These are phyloP conservation scores for Nicotiana obtusifolia DNA, from an alignment of 257 asterid species.

Conservation along the genomic window DNA sequence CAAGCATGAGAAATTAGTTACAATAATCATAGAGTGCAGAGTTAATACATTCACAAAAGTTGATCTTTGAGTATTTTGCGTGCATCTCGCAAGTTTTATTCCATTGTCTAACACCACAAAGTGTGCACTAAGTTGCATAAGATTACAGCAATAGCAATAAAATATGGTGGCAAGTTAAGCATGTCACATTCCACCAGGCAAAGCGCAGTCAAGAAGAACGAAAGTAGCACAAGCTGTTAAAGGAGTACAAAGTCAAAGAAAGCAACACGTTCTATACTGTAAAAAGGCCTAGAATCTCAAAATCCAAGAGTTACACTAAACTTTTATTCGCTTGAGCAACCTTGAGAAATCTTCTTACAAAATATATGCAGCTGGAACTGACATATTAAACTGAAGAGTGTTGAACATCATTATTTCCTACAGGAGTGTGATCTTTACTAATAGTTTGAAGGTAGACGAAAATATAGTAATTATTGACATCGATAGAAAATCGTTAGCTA, in stretches of 20 bases:
- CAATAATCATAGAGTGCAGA: background rate
- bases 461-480: too few species aligned
- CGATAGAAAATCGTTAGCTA: background rate
- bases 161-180: conserved; percentile 65
- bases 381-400: conserved; percentile 69
- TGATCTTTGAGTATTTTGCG: conserved; percentile 55
- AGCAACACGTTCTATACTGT: background rate
- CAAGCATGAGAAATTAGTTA: background rate
- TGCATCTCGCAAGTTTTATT: conserved; percentile 73
- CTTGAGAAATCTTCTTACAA: conserved; percentile 67
- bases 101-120: conserved; percentile 54
- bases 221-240: conserved; percentile 53
- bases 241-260: background rate
- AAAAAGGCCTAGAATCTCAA: background rate
- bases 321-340: conserved; percentile 76
- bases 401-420: conserved; percentile 43
- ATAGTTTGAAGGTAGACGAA: too few species aligned
- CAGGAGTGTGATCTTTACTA: background rate
- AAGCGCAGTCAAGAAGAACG: conserved; percentile 74
- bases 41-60: conserved; percentile 40
- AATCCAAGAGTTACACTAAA: conserved; percentile 12
- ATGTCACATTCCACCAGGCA: conserved; percentile 77
- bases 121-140: conserved; percentile 58
- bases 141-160: conserved; percentile 64
- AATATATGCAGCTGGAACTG: conserved; percentile 75